A percentile compares a stretch with the other conserved stretches of the same genome.
phyloP scores from a whole-genome alignment of 2,329 filamentous ascomycete species.

The Ophiostoma piceae region DNA sequence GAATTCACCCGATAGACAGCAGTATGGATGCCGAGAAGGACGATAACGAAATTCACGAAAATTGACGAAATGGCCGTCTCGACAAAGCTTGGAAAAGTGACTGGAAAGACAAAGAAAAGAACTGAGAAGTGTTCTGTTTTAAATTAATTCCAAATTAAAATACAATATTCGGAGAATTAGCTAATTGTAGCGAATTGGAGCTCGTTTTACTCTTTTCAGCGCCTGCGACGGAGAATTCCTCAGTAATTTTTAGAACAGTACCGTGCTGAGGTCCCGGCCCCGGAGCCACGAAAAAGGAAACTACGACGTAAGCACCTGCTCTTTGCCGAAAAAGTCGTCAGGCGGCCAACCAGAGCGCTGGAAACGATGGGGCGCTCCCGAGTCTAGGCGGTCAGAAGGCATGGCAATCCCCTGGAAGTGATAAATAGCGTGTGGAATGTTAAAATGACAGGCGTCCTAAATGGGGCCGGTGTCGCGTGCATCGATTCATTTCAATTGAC shows the following conservation, averaged over 20 bases:
- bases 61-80: background rate
- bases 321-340: constrained; percentile 17
- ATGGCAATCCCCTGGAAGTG: background rate
- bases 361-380: background rate
- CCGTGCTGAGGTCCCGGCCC: background rate
- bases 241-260: background rate
- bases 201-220: background rate
- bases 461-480: constrained; percentile 4
- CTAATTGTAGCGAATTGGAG: background rate
- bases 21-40: background rate
- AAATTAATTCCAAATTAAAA: background rate
- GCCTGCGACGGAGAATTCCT: background rate
- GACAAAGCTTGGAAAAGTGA: background rate
- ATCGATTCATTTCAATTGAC: background rate
- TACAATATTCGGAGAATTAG: background rate
- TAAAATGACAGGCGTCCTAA: background rate
- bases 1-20: background rate
- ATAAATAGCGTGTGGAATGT: background rate
- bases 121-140: background rate
- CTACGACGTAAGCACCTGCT: background rate
- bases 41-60: background rate
- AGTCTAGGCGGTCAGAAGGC: background rate
- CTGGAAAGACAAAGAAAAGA: background rate
- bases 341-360: constrained; percentile 17
- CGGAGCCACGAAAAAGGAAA: constrained; percentile 8